Conservation (phyloP, 805 yeast genomes). For the Candida schatavii region DNA sequence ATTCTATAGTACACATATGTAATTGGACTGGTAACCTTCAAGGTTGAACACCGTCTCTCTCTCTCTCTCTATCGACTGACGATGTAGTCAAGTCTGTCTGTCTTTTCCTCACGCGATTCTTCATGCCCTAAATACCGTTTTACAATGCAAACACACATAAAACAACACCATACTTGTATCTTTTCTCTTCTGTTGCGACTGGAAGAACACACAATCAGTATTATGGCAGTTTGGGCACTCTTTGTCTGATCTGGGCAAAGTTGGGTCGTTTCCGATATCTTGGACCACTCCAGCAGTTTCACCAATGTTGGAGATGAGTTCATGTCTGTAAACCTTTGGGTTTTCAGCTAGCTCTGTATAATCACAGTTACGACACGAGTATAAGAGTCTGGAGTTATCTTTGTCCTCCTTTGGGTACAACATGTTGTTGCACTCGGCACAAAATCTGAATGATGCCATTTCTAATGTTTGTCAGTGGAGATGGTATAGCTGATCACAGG, state of each 20-base stretch:
- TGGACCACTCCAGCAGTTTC: slow-evolving; percentile 97
- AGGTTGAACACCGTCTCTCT: too few relatives aligned
- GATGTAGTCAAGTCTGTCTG: too few relatives aligned
- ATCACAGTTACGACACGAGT: slow-evolving; percentile 92
- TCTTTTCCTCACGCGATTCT: too few relatives aligned
- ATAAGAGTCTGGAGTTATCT: slow-evolving; percentile 68
- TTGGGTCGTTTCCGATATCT: slow-evolving; percentile 96
- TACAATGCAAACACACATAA: slow-evolving; percentile 87
- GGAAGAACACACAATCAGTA: slow-evolving; percentile 93
- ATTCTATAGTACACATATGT: too few relatives aligned
- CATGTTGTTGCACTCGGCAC: slow-evolving; percentile 98
- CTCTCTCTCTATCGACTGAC: too few relatives aligned
- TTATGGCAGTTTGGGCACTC: slow-evolving; percentile 89
- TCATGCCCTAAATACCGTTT: slow-evolving; percentile 57
- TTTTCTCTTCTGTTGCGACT: slow-evolving; percentile 89
- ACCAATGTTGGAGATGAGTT: slow-evolving; percentile 84
- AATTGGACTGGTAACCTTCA: too few relatives aligned
- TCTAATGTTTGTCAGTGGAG: background rate
- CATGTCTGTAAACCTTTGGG: slow-evolving; percentile 88
- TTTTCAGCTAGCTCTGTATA: slow-evolving; percentile 89
- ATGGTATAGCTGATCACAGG: too few relatives aligned
- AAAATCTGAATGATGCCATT: slow-evolving; percentile 93
- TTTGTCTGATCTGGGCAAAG: slow-evolving; percentile 91
- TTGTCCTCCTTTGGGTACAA: slow-evolving; percentile 95
- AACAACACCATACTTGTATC: slow-evolving; percentile 95